phyloP scores from a whole-genome alignment of 306 rosid genomes.

The Lablab purpureus region DNA sequence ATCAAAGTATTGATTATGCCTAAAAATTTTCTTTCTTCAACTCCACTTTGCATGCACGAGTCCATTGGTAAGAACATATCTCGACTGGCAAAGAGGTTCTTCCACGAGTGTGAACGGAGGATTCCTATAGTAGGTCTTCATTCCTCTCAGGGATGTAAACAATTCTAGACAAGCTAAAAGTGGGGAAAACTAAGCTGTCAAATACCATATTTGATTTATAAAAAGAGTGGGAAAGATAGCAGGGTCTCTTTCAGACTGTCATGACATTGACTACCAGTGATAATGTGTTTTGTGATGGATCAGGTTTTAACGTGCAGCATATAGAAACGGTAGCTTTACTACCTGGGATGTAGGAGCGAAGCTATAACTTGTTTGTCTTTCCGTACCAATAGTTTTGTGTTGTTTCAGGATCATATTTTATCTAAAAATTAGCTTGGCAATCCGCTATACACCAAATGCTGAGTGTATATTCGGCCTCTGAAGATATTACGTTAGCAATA shows the following conservation, averaged over 20 bases:
- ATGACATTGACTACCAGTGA: background rate
- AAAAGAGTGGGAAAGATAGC: background rate
- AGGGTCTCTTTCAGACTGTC: background rate
- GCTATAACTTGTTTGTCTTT: too few species aligned
- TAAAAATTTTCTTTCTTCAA: background rate
- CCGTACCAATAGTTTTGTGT: too few species aligned
- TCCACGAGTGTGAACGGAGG: slow-evolving; percentile 38
- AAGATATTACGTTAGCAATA: too few species aligned
- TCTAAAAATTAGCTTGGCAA: too few species aligned
- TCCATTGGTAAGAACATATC: slow-evolving; percentile 55
- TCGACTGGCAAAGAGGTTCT: slow-evolving; percentile 49
- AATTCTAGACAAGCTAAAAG: slow-evolving; percentile 55
- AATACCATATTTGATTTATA: background rate
- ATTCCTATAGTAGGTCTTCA: too few species aligned
- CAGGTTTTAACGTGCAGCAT: slow-evolving; percentile 65
- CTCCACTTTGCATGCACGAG: background rate
- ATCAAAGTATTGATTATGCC: background rate
- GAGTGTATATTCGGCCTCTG: too few species aligned
- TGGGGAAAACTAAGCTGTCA: slow-evolving; percentile 36
- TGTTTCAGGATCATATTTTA: too few species aligned
- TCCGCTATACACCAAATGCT: too few species aligned
- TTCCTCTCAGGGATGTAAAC: slow-evolving; percentile 41
- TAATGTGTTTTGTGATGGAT: slow-evolving; percentile 34
- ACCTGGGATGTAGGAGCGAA: background rate
- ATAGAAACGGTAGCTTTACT: slow-evolving; percentile 48